Evolutionary conservation across 306 rosid species (phyloP).

Genomic region (Malus sieversii): DNA sequence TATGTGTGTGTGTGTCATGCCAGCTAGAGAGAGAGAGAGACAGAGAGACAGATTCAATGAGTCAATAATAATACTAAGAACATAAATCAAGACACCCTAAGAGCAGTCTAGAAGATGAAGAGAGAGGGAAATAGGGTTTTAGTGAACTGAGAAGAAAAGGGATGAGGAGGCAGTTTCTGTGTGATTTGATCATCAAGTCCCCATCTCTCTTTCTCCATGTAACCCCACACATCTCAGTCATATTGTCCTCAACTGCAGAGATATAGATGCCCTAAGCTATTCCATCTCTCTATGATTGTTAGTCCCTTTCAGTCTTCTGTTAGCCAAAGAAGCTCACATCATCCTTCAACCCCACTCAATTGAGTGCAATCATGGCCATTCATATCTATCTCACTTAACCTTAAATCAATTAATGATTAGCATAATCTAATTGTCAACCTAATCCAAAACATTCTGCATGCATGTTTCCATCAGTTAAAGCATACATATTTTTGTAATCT

Average conservation of each 20-base stretch:
- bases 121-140: neutral
- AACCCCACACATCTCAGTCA: conserved; percentile 81
- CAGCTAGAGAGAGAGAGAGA: conserved; percentile 32
- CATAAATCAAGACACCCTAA: neutral
- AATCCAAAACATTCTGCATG: conserved; percentile 8
- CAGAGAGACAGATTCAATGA: conserved; percentile 23
- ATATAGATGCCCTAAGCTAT: conserved; percentile 57
- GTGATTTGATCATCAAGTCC: conserved; percentile 45
- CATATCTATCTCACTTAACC: conserved; percentile 9
- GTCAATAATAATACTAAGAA: conserved; percentile 7
- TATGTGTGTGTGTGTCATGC: conserved; percentile 42
- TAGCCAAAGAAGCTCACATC: conserved; percentile 47
- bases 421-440: conserved; percentile 2
- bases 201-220: conserved; percentile 26
- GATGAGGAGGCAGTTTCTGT: conserved; percentile 19
- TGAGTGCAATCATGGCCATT: conserved; percentile 33
- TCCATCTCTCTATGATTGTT: conserved; percentile 72
- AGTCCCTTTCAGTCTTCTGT: conserved; percentile 57
- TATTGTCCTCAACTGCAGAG: conserved; percentile 63
- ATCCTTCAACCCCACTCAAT: conserved; percentile 43
- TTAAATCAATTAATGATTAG: neutral
- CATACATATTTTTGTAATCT: neutral
- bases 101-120: neutral
- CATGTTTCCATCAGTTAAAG: conserved; percentile 10
- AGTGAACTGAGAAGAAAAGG: neutral